Base-by-base conservation (phyloP, 192 early-diverging fungal genomes). In the Coemansia sp. region DNA sequence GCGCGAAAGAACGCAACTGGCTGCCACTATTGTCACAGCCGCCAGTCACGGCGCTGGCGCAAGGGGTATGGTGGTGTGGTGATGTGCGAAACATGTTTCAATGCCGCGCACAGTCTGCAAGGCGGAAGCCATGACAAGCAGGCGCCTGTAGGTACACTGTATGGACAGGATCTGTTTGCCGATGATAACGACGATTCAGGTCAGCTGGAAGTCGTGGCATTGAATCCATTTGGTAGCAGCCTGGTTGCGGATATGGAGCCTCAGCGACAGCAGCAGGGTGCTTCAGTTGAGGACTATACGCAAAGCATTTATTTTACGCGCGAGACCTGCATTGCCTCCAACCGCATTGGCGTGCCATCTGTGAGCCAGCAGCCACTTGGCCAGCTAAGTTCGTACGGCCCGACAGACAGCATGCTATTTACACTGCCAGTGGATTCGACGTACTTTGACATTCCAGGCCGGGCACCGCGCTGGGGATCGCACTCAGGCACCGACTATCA, bases 401-500 rank as follows among this genome's bases (percentile, higher is more conserved):
- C 75, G 19, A 79, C 78, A 2, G 79, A 84, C 47, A 70, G 64
- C 54, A 80, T 83, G 73, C 66, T 81, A 25, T 97, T 88, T 43
- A 92, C 92, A 6, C 66, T 95, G 3, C 70, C 85, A 0, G 87
- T 93, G 48, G 90, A 94, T 60, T 87, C 86, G 1, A 87, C 90
- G 2, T 97, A 92, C 67, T 95, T 88, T 81, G 94, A 97, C 68
- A 94, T 97, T 43, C 89, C 91, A n/a, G 90, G 88, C 8, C 79
- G 93, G 21, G 94, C 94, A 0, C 93, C 94, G 21, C 83, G 94
- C 53, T 97, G 94, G 91, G 91, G 86, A 2, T 87, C 90, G n/a
- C 92, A 93, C 76, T 92, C 90, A 23, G 93, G 93, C n/a, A 87
- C 88, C 11, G 93, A 95, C 69, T 96, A 96, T 62, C 94, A 94